Conservation (phyloP, 768 basidiomycete genomes). For the Tubosaeta sp. region DNA sequence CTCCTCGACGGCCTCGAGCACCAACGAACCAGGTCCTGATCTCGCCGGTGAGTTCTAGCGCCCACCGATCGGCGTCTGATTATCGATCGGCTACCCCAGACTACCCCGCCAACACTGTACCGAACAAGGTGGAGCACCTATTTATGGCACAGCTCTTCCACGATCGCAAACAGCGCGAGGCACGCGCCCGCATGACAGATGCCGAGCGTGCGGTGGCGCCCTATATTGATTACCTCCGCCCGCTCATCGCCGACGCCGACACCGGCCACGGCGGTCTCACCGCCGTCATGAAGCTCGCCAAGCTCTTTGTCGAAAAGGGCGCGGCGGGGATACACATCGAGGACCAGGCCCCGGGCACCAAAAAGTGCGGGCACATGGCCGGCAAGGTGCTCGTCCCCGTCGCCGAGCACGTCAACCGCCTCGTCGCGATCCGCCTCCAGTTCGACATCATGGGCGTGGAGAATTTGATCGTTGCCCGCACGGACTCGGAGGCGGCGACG, state of each 20-base stretch:
- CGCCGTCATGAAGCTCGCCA: slow-evolving; percentile 98
- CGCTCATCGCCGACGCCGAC: slow-evolving; percentile 94
- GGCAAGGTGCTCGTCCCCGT: slow-evolving; percentile 97
- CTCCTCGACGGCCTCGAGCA: slow-evolving; percentile 88
- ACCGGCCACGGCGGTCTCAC: slow-evolving; percentile 97
- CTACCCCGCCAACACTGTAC: slow-evolving; percentile 98
- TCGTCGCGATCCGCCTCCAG: slow-evolving; percentile 94
- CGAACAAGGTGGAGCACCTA: slow-evolving; percentile 97
- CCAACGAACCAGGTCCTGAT: slow-evolving; percentile 97
- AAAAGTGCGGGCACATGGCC: slow-evolving; percentile 95
- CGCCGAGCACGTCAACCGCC: slow-evolving; percentile 95
- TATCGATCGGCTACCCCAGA: slow-evolving; percentile 41
- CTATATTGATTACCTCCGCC: slow-evolving; percentile 84
- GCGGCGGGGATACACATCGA: slow-evolving; percentile 98
- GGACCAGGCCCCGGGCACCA: slow-evolving; percentile 96
- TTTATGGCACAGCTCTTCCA: slow-evolving; percentile 99
- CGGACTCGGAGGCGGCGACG: slow-evolving; percentile 97
- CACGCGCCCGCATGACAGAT: slow-evolving; percentile 64
- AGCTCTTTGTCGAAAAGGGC: slow-evolving; percentile 98
- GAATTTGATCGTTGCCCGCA: slow-evolving; percentile 89
- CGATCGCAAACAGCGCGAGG: slow-evolving; percentile 92
- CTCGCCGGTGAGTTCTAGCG: slow-evolving; percentile 66
- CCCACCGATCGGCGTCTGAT: too few species aligned
- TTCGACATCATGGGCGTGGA: slow-evolving; percentile 98
- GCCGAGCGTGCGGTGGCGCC: slow-evolving; percentile 68